These are phyloP conservation scores for Eucalyptus marginata DNA, from an alignment of 345 rosid genomes.

Conservation along the genomic window DNA sequence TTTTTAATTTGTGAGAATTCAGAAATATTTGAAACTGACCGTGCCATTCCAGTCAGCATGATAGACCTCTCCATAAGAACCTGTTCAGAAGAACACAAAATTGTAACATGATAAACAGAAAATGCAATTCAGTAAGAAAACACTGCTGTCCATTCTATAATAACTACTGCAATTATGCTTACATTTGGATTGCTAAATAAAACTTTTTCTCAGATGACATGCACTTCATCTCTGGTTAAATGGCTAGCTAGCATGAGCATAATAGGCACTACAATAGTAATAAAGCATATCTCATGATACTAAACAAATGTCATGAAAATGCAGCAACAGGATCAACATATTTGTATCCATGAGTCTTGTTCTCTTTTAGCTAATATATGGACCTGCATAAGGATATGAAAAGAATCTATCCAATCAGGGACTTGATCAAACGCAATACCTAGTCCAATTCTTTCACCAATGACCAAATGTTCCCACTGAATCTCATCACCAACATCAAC, in stretches of 20 bases:
- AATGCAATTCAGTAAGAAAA: not conserved
- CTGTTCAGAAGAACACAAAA: slow-evolving; percentile 26
- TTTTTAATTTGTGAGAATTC: not conserved
- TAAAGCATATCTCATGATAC: not conserved
- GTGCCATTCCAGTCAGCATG: slow-evolving; percentile 98
- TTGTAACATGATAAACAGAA: not conserved
- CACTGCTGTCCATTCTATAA: not conserved
- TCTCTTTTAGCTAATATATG: not conserved
- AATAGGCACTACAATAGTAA: not conserved
- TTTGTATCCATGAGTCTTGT: not conserved
- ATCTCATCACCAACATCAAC: slow-evolving; percentile 96
- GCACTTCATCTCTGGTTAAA: not conserved
- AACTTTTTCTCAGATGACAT: not conserved
- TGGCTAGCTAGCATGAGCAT: not conserved
- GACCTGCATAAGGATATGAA: not conserved
- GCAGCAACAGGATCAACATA: not conserved
- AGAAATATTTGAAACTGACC: slow-evolving; percentile 37
- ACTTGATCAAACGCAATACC: slow-evolving; percentile 31
- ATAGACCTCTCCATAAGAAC: slow-evolving; percentile 99
- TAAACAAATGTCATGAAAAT: not conserved
- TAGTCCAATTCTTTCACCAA: slow-evolving; percentile 98
- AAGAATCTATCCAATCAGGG: not conserved
- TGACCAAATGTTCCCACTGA: slow-evolving; percentile 92
- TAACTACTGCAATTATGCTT: not conserved
- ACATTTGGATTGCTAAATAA: not conserved